Conservation (phyloP, 2,329 filamentous ascomycete genomes). For the Penicillium italicum region DNA sequence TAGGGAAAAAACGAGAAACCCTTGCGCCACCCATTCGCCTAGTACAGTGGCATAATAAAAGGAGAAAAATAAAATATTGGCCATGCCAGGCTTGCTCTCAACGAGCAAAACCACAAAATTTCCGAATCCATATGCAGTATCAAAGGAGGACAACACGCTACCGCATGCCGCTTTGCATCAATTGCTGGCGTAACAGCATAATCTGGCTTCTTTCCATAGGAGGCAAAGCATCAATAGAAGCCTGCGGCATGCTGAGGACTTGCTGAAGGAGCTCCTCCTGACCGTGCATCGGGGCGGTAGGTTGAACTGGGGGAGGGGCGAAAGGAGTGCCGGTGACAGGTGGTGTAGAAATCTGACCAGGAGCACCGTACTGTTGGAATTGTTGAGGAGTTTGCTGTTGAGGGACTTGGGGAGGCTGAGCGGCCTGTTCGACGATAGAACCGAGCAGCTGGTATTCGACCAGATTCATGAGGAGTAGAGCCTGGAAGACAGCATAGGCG, state of each 20-base stretch:
- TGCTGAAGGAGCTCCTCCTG: constrained; percentile 74
- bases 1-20: constrained; percentile 3
- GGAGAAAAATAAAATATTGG: background rate
- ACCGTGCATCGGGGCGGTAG: constrained; percentile 49
- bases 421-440: constrained; percentile 68
- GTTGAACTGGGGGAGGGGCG: constrained; percentile 45
- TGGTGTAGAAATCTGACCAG: constrained; percentile 52
- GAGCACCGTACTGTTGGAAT: constrained; percentile 38
- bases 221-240: constrained; percentile 74
- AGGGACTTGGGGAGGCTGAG: constrained; percentile 40
- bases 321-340: constrained; percentile 45
- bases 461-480: constrained; percentile 85
- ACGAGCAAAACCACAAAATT: background rate
- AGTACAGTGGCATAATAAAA: constrained; percentile 2
- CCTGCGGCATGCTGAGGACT: constrained; percentile 74
- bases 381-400: constrained; percentile 37
- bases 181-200: constrained; percentile 66
- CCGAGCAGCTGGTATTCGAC: constrained; percentile 80
- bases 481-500: constrained; percentile 91
- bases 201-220: constrained; percentile 75
- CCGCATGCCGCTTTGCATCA: constrained; percentile 47
- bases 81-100: background rate
- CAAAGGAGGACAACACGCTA: constrained; percentile 12
- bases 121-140: background rate
- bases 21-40: constrained; percentile 19